Base-by-base conservation (phyloP, 345 rosid species). In the Rubroshorea leprosula region DNA sequence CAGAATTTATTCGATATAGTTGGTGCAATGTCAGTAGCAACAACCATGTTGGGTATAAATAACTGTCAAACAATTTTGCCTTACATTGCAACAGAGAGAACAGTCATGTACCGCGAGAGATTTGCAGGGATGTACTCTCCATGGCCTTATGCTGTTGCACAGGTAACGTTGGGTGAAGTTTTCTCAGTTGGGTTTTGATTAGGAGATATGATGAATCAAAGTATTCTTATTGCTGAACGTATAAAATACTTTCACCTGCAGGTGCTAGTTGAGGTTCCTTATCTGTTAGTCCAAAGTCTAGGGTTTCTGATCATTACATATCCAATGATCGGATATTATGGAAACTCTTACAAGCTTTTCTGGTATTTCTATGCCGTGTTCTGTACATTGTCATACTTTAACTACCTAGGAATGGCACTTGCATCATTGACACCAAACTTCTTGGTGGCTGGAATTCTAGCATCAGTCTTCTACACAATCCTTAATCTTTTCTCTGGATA, bases 51-150 rank as follows among this genome's bases (percentile, higher is more conserved):
- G 14, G 97, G 95, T 35, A 48, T 80, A 58, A 84, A 68, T 62
- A 87, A 85, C 46, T 85, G 95, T 58, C 64, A 82, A 14, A 43
- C 85, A 17, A 88, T 82, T 21, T 21, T 84, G 13, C 78, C 80
- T 10, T 76, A 75, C 26, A 72, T 86, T 29, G 78, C 82, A 5
- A 71, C 62, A 23, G 97, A 90, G 21, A 70, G 90, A 16, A 71
- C 67, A 5, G 96, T 85, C 7, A 65, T 85, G 79, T 85, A 87
- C 61, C 75, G 96, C 0, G 96, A 90, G 70, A 80, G 80, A 69
- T 87, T 83, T 70, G 90, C 93, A 0, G 90, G 93, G 48, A 90
- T 81, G 95, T 85, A 87, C 75, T 80, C 96, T 26, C 59, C 89
- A 0, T 79, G 79, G 74, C 76, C 87, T 21, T 84, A 72, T 63